phyloP scores from a whole-genome alignment of 345 rosid species.

The Psidium guajava region DNA sequence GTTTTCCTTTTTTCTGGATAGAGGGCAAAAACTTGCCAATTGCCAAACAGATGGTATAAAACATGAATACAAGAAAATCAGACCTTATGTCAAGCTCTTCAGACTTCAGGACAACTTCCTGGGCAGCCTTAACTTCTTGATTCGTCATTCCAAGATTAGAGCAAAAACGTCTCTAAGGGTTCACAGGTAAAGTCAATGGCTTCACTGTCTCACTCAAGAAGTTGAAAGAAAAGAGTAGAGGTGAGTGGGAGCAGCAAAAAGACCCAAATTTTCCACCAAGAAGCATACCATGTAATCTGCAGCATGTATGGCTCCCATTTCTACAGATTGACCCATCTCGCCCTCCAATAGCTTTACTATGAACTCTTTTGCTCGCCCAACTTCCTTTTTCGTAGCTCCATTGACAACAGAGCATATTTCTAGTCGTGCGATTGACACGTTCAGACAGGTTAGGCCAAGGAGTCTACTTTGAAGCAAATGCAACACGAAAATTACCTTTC shows the following conservation, averaged over 20 bases:
- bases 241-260: neutral
- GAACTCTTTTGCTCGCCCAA: constrained; percentile 44
- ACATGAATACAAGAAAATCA: neutral
- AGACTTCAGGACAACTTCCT: constrained; percentile 43
- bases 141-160: constrained; percentile 48
- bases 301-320: constrained; percentile 53
- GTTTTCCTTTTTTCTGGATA: neutral
- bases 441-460: neutral
- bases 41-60: neutral
- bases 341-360: constrained; percentile 40
- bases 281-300: constrained; percentile 33
- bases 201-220: neutral
- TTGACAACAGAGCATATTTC: constrained; percentile 44
- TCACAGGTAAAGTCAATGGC: neutral
- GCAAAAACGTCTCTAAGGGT: constrained; percentile 39
- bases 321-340: constrained; percentile 43
- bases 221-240: neutral
- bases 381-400: constrained; percentile 43
- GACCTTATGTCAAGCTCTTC: constrained; percentile 48
- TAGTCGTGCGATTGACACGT: constrained; percentile 4
- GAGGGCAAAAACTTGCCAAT: neutral
- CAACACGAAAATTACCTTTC: constrained; percentile 16
- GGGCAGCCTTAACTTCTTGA: constrained; percentile 53
- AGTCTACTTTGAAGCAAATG: neutral
- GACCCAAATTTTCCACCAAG: neutral